Percentiles rank a stretch among this genome's conserved stretches.
phyloP scores from a whole-genome alignment of 73 alveolate species.

The Paramecium pentaurelia region DNA sequence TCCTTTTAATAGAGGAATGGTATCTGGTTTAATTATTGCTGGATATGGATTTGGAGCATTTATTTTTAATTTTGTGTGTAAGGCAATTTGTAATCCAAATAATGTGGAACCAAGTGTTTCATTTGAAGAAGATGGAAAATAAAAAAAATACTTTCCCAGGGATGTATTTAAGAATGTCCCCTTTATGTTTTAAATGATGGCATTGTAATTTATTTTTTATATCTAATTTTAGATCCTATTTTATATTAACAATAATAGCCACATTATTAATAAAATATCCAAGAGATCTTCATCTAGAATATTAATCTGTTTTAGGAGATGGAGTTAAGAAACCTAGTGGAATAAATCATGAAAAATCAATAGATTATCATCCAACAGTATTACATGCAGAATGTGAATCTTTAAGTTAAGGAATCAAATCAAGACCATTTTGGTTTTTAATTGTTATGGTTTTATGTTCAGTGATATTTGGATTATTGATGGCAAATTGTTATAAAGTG shows the following conservation, averaged over 20 bases:
- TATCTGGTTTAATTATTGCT: constrained; percentile 14
- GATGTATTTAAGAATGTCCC: background rate
- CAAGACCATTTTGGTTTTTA: background rate
- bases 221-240: background rate
- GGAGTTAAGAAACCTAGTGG: background rate
- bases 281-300: background rate
- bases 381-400: constrained; percentile 25
- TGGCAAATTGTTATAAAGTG: constrained; percentile 47
- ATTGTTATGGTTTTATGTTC: background rate
- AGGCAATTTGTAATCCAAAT: constrained; percentile 32
- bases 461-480: background rate
- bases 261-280: constrained; percentile 10
- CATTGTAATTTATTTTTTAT: background rate
- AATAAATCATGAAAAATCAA: constrained; percentile 18
- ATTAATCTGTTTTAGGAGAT: background rate
- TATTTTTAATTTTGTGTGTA: constrained; percentile 25
- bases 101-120: background rate
- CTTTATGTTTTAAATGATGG: constrained; percentile 9
- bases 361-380: constrained; percentile 31
- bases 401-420: background rate
- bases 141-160: background rate
- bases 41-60: constrained; percentile 56
- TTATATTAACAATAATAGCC: background rate
- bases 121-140: background rate
- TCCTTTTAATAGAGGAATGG: constrained; percentile 20